phyloP scores from a whole-genome alignment of 2,329 filamentous ascomycete species.

The Talaromyces sp. region DNA sequence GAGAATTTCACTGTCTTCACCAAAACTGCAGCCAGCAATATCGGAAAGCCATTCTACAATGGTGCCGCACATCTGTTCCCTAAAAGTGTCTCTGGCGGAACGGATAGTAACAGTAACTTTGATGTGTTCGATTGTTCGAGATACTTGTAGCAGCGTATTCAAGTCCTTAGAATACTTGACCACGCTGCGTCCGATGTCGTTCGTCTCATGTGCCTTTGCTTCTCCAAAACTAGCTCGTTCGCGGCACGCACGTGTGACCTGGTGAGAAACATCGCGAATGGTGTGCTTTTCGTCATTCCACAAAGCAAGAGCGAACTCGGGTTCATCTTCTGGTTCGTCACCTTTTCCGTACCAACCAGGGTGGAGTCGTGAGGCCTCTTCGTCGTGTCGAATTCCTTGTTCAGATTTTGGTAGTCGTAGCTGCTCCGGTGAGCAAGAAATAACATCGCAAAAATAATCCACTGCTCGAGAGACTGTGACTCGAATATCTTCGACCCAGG shows the following conservation, averaged over 20 bases:
- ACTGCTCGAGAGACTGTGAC: slow-evolving; percentile 81
- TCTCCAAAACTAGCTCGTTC: slow-evolving; percentile 64
- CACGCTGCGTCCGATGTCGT: slow-evolving; percentile 81
- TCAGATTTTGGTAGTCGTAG: slow-evolving; percentile 78
- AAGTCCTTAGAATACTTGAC: slow-evolving; percentile 72
- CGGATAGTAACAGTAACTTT: slow-evolving; percentile 93
- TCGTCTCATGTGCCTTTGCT: slow-evolving; percentile 76
- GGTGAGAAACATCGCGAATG: slow-evolving; percentile 79
- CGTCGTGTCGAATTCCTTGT: slow-evolving; percentile 75
- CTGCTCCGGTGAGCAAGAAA: slow-evolving; percentile 96
- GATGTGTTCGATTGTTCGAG: slow-evolving; percentile 86
- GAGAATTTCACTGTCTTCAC: slow-evolving; percentile 71
- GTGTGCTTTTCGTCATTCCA: slow-evolving; percentile 99
- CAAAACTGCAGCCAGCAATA: slow-evolving; percentile 83
- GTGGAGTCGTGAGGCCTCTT: slow-evolving; percentile 69
- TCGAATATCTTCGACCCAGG: slow-evolving; percentile 70
- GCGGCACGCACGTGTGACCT: slow-evolving; percentile 83
- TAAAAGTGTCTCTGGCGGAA: slow-evolving; percentile 88
- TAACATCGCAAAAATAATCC: slow-evolving; percentile 96
- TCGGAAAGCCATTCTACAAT: slow-evolving; percentile 95
- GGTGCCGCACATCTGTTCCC: slow-evolving; percentile 97
- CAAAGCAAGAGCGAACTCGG: slow-evolving; percentile 77
- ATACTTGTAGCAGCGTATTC: slow-evolving; percentile 66
- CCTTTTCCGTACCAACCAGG: slow-evolving; percentile 66
- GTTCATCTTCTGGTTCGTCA: slow-evolving; percentile 57